Conservation (phyloP, 805 yeast genomes). For the Monosporozyma servazzii region DNA sequence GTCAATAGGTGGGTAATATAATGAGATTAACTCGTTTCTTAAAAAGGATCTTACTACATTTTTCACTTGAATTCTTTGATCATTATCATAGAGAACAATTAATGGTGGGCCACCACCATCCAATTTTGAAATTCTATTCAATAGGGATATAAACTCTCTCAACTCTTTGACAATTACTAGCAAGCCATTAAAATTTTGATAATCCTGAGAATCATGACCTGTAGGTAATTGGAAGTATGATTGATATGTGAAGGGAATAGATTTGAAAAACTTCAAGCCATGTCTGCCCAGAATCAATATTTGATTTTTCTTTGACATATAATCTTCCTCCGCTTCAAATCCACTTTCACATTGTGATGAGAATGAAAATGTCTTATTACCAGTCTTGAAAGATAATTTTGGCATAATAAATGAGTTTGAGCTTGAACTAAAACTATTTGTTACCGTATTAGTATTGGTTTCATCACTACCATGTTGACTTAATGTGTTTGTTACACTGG, state of each 20-base stretch:
- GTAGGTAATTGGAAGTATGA: constrained; percentile 18
- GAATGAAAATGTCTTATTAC: neutral
- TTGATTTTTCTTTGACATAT: constrained; percentile 7
- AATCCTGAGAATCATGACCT: constrained; percentile 12
- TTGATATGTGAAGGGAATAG: constrained; percentile 19
- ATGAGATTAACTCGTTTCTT: constrained; percentile 14
- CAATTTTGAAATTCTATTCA: constrained; percentile 17
- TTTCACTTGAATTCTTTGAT: constrained; percentile 22
- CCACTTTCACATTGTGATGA: neutral
- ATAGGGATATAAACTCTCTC: constrained; percentile 16
- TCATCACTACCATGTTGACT: constrained; percentile 6
- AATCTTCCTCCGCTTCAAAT: neutral
- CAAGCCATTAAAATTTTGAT: constrained; percentile 13
- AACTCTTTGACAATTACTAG: constrained; percentile 20
- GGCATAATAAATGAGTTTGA: constrained; percentile 30
- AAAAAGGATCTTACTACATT: constrained; percentile 16
- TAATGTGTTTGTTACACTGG: constrained; percentile 3
- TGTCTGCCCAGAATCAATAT: constrained; percentile 23
- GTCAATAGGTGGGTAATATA: constrained; percentile 21
- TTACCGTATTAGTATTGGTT: constrained; percentile 11
- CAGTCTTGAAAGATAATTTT: constrained; percentile 13
- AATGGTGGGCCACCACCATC: constrained; percentile 14
- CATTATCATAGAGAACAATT: constrained; percentile 22
- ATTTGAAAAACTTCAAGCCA: constrained; percentile 16
- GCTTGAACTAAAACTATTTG: constrained; percentile 21